Evolutionary conservation across 176 grass and related monocot genomes (phyloP).

Genomic region (Alopecurus myosuroides): DNA sequence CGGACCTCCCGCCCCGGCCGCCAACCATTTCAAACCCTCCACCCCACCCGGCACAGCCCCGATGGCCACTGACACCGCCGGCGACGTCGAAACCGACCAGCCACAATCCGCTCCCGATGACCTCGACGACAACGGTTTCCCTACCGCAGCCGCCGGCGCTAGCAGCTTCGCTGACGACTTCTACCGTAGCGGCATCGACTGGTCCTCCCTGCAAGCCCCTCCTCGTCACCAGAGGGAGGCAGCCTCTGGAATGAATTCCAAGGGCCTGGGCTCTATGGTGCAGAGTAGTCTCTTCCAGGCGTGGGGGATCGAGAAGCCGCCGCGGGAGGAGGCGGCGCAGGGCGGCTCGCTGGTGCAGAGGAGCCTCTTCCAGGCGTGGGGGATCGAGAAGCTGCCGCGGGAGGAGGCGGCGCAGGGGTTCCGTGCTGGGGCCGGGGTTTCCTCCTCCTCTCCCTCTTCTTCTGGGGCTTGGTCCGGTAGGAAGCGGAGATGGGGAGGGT

Average conservation of each 20-base stretch:
- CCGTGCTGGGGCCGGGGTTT: background rate
- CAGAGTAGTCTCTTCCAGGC: constrained; percentile 66
- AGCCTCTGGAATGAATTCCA: background rate
- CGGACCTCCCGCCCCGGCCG: constrained; percentile 3
- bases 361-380: constrained; percentile 13
- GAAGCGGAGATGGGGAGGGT: background rate
- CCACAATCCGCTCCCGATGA: background rate
- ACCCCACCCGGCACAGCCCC: background rate
- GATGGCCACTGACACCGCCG: constrained; percentile 33
- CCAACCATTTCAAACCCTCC: constrained; percentile 43
- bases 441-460: background rate
- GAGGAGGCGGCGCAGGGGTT: background rate
- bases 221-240: background rate
- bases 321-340: background rate
- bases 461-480: background rate
- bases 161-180: constrained; percentile 50
- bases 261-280: constrained; percentile 1
- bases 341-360: background rate
- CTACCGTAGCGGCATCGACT: constrained; percentile 58
- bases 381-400: background rate
- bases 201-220: constrained; percentile 36
- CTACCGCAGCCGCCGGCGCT: background rate
- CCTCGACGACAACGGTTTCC: constrained; percentile 58
- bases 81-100: constrained; percentile 1
- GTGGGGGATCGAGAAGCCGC: constrained; percentile 48